Evolutionary conservation across 2,329 filamentous ascomycete genomes (phyloP), one percentile per base, ranked within the genome.

Genomic region (Beauveria medogensis): DNA sequence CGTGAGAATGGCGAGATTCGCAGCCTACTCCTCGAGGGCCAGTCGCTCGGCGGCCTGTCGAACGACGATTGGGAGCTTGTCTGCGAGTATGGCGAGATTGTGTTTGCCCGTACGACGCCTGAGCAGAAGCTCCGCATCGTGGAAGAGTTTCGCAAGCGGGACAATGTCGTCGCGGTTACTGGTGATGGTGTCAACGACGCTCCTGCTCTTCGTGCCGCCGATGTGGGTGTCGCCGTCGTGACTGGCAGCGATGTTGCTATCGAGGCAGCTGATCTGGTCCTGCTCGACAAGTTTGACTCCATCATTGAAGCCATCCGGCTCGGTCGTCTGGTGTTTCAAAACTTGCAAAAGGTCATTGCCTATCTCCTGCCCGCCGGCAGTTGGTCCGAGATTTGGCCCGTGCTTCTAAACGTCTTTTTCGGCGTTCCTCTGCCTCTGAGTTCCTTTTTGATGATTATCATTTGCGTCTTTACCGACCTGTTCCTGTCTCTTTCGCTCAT

Each of bases 101-200:
- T 90, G 20, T 85, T 89, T 65, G 86, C 87, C 18, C 80, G 87
- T 22, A 89, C 86, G 59, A 84, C 86, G 0, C 87, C 87, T 0
- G 81, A 85, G 61, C 89, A 88, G 43, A 90, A 90, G 68, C 83
- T 88, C 8, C 82, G 86, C 47, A 90, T 90, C 77, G 88, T 91
- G 51, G 82, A 85, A 61, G 85, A 86, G 53, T 78, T 90, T 24
- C 86, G 88, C 64, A 70, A 74, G 22, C 74, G 81, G 16, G 80
- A 81, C 22, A 82, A 84, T 30, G 82, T 81, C 1, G 86, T 84
- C 12, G 87, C 86, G 40, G 88, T 90, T 76, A 90, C 87, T n/a
- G 88, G 88, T 34, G 88, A 91, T 63, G 85, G 85, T 10, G 87
- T 86, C 9, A 88, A 88, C 61, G 85, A 88, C 63, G 85, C 84